phyloP scores from a whole-genome alignment of 1,139 yeast species.

The Yamadazyma friedrichii region DNA sequence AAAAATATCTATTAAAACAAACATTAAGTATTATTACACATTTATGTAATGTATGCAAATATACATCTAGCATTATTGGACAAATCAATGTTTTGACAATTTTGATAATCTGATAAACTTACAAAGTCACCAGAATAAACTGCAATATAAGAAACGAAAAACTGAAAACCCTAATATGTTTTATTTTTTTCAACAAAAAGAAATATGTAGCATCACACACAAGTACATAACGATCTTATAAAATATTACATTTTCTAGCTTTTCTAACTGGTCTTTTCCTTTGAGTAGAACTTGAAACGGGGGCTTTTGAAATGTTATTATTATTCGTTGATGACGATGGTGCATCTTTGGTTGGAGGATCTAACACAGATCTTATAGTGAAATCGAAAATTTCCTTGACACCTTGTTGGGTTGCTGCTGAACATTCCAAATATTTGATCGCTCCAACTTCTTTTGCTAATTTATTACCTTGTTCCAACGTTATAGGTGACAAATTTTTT shows the following conservation, averaged over 20 bases:
- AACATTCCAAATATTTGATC: conserved; percentile 78
- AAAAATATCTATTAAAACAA: not conserved
- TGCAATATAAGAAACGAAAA: not conserved
- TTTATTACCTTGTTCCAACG: conserved; percentile 60
- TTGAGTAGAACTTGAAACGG: conserved; percentile 5
- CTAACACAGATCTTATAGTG: conserved; percentile 71
- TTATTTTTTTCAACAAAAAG: too few species aligned
- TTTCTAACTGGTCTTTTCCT: conserved; percentile 38
- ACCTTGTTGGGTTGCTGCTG: conserved; percentile 90
- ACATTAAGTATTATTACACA: conserved; percentile 7
- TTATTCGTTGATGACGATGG: conserved; percentile 3
- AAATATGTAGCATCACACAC: too few species aligned
- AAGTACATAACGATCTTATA: conserved; percentile 21
- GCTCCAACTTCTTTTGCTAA: conserved; percentile 75
- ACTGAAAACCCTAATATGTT: too few species aligned
- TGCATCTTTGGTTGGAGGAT: conserved; percentile 42
- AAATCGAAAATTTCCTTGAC: conserved; percentile 79
- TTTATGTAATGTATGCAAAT: conserved; percentile 6
- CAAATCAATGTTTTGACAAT: not conserved
- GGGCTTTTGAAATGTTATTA: conserved; percentile 6
- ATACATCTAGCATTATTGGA: conserved; percentile 8
- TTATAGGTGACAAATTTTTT: conserved; percentile 60
- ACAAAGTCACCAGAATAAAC: too few species aligned
- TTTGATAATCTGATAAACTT: not conserved
- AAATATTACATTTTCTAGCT: conserved; percentile 49